A percentile compares a stretch with the other conserved stretches of the same genome.
Evolutionary conservation across 306 rosid genomes (phyloP).

Genomic region (Astragalus glycyphyllos): DNA sequence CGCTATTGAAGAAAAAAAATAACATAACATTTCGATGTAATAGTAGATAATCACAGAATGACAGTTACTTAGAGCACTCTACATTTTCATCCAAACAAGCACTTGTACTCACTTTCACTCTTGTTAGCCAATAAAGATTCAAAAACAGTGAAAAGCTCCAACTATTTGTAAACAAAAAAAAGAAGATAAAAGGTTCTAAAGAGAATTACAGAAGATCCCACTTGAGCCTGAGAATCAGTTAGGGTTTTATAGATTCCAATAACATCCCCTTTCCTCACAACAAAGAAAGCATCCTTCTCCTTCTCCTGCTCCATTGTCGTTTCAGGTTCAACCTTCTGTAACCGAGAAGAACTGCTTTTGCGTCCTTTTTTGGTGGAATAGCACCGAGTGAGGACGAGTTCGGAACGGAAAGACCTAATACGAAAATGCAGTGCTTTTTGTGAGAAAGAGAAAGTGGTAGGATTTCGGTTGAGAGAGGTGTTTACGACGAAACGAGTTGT

Average conservation of each 20-base stretch:
- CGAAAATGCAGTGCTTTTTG: constrained; percentile 12
- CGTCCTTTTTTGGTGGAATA: constrained; percentile 58
- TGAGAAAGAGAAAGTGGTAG: constrained; percentile 45
- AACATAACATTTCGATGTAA: too few species aligned
- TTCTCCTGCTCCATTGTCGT: constrained; percentile 51
- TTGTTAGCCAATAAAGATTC: neutral
- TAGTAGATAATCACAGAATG: constrained; percentile 16
- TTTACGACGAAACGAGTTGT: constrained; percentile 44
- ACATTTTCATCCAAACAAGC: constrained; percentile 31
- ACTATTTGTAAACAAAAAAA: neutral
- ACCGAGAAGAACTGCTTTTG: constrained; percentile 44
- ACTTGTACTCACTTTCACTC: neutral
- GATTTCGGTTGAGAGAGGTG: constrained; percentile 39
- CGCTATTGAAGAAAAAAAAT: too few species aligned
- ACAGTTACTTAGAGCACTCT: constrained; percentile 5
- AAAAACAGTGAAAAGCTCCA: constrained; percentile 10
- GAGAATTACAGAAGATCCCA: constrained; percentile 79
- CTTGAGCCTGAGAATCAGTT: constrained; percentile 81
- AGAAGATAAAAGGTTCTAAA: neutral
- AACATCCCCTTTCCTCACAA: constrained; percentile 86
- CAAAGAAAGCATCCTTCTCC: constrained; percentile 67
- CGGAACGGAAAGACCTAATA: constrained; percentile 42
- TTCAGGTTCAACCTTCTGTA: constrained; percentile 49
- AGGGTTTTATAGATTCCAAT: constrained; percentile 76
- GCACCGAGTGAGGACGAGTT: constrained; percentile 49